A percentile compares a stretch with the other conserved stretches of the same genome.
Conservation (phyloP, 1,284 basidiomycete genomes). For the Puccinia sorghi region DNA sequence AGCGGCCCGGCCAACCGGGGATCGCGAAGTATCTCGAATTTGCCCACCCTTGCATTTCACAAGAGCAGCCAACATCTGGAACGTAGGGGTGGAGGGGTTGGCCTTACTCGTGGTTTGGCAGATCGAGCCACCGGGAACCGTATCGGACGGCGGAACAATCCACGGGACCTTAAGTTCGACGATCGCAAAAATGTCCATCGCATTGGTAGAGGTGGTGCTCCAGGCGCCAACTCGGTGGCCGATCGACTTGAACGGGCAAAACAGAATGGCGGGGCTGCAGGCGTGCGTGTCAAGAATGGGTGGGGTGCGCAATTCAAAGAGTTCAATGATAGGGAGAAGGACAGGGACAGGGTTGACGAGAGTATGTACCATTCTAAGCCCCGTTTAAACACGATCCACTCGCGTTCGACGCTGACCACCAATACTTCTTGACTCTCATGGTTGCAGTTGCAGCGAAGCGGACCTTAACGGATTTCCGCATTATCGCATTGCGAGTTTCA, state of each 20-base stretch:
- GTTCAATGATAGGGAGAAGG: conserved; percentile 27
- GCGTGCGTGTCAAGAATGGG: conserved; percentile 18
- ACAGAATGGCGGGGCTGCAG: not conserved
- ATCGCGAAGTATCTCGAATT: conserved; percentile 24
- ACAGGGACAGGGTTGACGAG: conserved; percentile 28
- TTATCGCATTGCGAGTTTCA: conserved; percentile 77
- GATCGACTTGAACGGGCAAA: not conserved
- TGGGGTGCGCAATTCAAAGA: conserved; percentile 46
- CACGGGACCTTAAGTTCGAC: conserved; percentile 22
- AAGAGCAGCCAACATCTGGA: conserved; percentile 19
- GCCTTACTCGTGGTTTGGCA: not conserved
- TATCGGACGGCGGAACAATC: not conserved
- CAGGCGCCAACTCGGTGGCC: not conserved
- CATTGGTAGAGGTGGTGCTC: not conserved
- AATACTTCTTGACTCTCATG: not conserved
- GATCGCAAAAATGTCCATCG: conserved; percentile 9
- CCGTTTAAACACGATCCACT: no score
- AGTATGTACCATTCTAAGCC: not conserved
- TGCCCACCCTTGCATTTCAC: conserved; percentile 22
- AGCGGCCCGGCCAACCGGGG: conserved; percentile 26
- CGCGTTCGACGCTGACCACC: not conserved
- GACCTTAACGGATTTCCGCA: conserved; percentile 93
- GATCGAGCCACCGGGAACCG: conserved; percentile 11
- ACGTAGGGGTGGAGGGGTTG: conserved; percentile 30
- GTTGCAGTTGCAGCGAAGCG: conserved; percentile 59